Evolutionary conservation across 1,284 basidiomycete species (phyloP).

Genomic region (Termitomyces sp.): DNA sequence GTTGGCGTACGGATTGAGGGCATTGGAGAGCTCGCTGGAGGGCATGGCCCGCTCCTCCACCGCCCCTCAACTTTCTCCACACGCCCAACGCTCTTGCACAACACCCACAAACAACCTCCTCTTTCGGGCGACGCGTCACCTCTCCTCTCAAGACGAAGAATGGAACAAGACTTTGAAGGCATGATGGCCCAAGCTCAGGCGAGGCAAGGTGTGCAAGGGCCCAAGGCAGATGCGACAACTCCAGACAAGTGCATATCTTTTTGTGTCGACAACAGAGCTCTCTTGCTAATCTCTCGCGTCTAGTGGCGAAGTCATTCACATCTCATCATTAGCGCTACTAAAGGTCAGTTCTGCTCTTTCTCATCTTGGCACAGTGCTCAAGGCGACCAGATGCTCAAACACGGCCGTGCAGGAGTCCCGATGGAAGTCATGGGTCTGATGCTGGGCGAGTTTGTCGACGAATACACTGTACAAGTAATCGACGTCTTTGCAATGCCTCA

Average conservation of each 20-base stretch:
- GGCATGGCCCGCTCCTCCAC: conserved; percentile 26
- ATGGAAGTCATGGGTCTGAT: conserved; percentile 99
- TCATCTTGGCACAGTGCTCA: neutral
- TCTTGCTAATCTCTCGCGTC: conserved; percentile 6
- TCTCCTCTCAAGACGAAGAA: conserved; percentile 29
- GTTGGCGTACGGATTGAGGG: conserved; percentile 62
- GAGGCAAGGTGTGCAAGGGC: conserved; percentile 32
- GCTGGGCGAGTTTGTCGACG: conserved; percentile 98
- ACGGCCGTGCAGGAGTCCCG: conserved; percentile 96
- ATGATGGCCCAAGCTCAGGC: conserved; percentile 52
- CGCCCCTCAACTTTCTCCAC: neutral
- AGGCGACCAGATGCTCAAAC: conserved; percentile 90
- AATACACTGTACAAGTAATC: conserved; percentile 96
- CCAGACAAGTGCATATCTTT: conserved; percentile 64
- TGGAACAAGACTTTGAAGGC: conserved; percentile 49
- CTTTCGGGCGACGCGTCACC: conserved; percentile 45
- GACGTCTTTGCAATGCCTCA: conserved; percentile 99
- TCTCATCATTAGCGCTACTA: conserved; percentile 88
- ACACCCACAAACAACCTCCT: conserved; percentile 25
- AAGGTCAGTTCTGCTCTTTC: conserved; percentile 53
- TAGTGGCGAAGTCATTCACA: conserved; percentile 95
- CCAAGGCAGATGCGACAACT: conserved; percentile 44
- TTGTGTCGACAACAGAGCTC: neutral
- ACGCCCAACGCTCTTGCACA: conserved; percentile 31
- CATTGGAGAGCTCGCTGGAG: conserved; percentile 70